Base-by-base conservation (phyloP, 805 yeast species). In the Yarrowia keelungensis region DNA sequence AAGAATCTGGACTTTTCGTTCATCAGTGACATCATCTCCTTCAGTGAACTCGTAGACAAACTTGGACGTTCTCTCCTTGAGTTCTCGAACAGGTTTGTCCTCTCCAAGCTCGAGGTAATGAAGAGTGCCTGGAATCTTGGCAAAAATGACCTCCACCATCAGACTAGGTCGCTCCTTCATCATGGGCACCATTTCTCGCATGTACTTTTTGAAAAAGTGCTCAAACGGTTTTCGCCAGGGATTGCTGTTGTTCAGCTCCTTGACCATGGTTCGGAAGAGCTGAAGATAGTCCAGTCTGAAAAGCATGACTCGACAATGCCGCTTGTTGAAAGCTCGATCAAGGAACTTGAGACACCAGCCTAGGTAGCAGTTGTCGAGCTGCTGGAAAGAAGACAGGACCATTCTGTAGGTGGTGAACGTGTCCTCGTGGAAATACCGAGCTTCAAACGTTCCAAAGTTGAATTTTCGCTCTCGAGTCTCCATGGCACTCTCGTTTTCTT, bases 201-300 rank as follows among this genome's bases (percentile, higher is more conserved):
- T 86, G 72, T 83, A 92, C 72, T 88, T 87, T 26, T 82, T 81
- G 43, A 90, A 79, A 72, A 94, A 87, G 56, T 87, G 85, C 45
- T 86, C 88, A 12, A 89, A 84, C 69, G 89, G 92, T 39, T 79
- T 81, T 69, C 91, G 80, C 4, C 87, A 80, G 15, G 78, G 59
- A 19, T 77, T 78, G 0, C 78, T 71, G 53, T 79, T 76, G 0
- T 86, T 82, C 16, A 87, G 77, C 8, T 88, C 86, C 41, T 49
- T 62, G 8, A 89, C 78, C 73, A 89, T 79, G 36, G 84, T 81
- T 73, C 86, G 84, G 0, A 90, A 75, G 2, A 84, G 74, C 15
- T 82, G 75, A 83, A 94, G 84, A 74, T 95, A 86, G 75, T 93
- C 97, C 42, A 95, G 75, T 64, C 97, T 80, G 73, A 83, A 88